A percentile compares a stretch with the other conserved stretches of the same genome.
phyloP scores from a whole-genome alignment of 129 eudicot genomes.

The Flaveria bidentis region DNA sequence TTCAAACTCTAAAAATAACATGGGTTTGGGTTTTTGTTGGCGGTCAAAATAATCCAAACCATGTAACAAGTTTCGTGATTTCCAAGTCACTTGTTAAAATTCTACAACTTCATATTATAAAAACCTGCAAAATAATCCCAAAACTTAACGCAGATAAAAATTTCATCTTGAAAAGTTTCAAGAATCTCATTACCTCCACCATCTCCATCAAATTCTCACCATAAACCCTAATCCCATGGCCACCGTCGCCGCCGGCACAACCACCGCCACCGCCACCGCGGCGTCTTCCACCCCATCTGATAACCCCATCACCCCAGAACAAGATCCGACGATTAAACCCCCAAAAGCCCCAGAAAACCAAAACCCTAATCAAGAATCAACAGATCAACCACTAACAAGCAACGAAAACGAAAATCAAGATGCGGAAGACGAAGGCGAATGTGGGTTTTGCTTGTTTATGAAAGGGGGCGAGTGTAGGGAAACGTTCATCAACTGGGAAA shows the following conservation, averaged over 20 bases:
- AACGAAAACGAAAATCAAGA: conserved; percentile 29
- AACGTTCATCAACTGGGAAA: conserved; percentile 54
- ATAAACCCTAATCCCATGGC: conserved; percentile 28
- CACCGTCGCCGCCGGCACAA: neutral
- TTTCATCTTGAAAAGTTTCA: conserved; percentile 27
- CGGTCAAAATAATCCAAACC: neutral
- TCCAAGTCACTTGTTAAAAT: conserved; percentile 16
- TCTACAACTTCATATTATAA: neutral
- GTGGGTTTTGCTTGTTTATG: conserved; percentile 73
- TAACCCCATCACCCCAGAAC: conserved; percentile 22
- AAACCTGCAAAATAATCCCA: conserved; percentile 8
- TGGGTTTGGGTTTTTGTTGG: too few relatives aligned
- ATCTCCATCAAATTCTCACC: conserved; percentile 14
- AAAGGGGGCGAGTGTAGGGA: conserved; percentile 72
- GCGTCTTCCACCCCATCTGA: conserved; percentile 21
- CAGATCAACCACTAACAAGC: neutral
- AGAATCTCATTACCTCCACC: neutral
- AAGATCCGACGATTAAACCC: neutral
- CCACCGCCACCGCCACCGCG: conserved; percentile 12
- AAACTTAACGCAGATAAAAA: neutral
- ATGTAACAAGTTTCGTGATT: conserved; percentile 18
- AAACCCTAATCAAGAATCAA: conserved; percentile 14
- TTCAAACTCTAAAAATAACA: too few relatives aligned
- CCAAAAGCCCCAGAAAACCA: conserved; percentile 34
- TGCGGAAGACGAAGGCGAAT: conserved; percentile 48